Conservation (phyloP, 108 stramenopile genomes). For the Cyclotella sp. region DNA sequence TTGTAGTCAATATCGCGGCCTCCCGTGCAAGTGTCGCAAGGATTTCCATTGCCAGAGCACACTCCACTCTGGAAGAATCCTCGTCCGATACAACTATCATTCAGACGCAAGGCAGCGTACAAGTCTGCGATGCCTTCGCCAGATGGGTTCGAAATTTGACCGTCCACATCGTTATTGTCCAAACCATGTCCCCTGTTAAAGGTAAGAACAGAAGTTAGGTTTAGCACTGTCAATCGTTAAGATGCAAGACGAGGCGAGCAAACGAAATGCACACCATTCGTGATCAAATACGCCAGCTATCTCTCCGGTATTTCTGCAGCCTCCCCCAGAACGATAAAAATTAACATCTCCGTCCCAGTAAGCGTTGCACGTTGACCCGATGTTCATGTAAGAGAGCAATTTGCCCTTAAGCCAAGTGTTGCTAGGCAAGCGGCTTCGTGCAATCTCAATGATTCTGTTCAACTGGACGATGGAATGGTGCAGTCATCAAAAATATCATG, state of each 20-base stretch:
- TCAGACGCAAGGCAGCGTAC: conserved; percentile 27
- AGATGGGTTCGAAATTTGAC: conserved; percentile 21
- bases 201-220: neutral
- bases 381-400: conserved; percentile 28
- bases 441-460: conserved; percentile 34
- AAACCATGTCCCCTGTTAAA: conserved; percentile 24
- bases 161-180: conserved; percentile 26
- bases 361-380: conserved; percentile 27
- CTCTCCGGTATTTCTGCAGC: conserved; percentile 32
- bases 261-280: conserved; percentile 13
- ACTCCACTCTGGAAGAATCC: conserved; percentile 13
- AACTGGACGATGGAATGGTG: neutral
- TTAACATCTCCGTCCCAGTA: conserved; percentile 37
- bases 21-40: conserved; percentile 6
- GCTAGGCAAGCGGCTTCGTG: conserved; percentile 13
- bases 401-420: conserved; percentile 21
- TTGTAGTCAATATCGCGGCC: conserved; percentile 27
- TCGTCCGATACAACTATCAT: conserved; percentile 39
- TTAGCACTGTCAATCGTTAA: neutral
- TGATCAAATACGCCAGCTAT: conserved; percentile 26
- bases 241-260: neutral
- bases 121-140: conserved; percentile 45
- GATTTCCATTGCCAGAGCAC: conserved; percentile 7
- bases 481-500: neutral
- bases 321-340: conserved; percentile 27